Evolutionary conservation across 768 basidiomycete species (phyloP).

Genomic region (Boletus subcaerulescens): DNA sequence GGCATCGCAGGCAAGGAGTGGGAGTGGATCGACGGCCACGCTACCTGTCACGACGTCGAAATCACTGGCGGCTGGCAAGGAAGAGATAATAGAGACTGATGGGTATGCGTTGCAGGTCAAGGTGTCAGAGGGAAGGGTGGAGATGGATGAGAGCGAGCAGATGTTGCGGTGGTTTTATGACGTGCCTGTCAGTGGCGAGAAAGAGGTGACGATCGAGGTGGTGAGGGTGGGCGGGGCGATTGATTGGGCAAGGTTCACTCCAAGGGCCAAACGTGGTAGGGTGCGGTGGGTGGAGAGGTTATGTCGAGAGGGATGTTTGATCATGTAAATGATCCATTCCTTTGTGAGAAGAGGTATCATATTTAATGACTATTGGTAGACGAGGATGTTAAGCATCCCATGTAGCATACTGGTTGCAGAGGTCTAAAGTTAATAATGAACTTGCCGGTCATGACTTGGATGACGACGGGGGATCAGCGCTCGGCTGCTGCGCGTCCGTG

Average conservation of each 20-base stretch:
- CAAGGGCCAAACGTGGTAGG: neutral
- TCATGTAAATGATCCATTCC: constrained; percentile 20
- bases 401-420: constrained; percentile 1
- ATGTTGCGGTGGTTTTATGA: constrained; percentile 50
- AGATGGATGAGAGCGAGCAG: constrained; percentile 48
- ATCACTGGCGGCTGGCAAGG: neutral
- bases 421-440: constrained; percentile 1
- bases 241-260: constrained; percentile 11
- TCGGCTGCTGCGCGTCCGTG: constrained; percentile 3
- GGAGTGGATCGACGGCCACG: constrained; percentile 15
- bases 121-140: constrained; percentile 46
- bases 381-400: neutral
- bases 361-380: constrained; percentile 7
- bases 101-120: constrained; percentile 41
- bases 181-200: constrained; percentile 27
- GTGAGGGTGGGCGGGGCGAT: constrained; percentile 42
- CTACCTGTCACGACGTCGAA: constrained; percentile 3
- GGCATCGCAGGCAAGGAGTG: neutral
- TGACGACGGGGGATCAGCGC: neutral
- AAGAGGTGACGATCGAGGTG: constrained; percentile 41
- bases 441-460: constrained; percentile 4
- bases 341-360: constrained; percentile 5
- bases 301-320: constrained; percentile 20
- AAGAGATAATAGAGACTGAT: constrained; percentile 14
- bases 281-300: constrained; percentile 8